Base-by-base conservation (phyloP, 306 rosid species). In the Arachis stenosperma region DNA sequence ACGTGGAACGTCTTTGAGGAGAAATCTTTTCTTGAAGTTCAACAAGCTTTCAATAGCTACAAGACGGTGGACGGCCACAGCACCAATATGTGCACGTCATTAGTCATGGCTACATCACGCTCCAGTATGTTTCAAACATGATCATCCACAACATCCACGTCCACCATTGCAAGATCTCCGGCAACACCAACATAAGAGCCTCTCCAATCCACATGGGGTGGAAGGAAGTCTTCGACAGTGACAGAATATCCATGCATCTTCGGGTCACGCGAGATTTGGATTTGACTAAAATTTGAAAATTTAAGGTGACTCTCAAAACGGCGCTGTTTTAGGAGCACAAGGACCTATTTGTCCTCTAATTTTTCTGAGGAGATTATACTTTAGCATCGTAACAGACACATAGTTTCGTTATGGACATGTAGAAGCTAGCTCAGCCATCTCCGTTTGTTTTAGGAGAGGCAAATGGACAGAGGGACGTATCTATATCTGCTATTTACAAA, bases 1-100 rank as follows among this genome's bases (percentile, higher is more conserved):
- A 17, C 22, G 22, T 17, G 22, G 22, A 17, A 17, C 22, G 22
- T 17, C 22, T 17, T 17, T 17, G 22, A 17, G 22, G 22, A 17
- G 22, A 17, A 17, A 17, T 17, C 22, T 1, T 17, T 17, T 17
- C 22, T 17, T 17, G 22, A 17, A 17, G 22, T 17, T 17, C 22
- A 17, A 17, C 97, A 91, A 2, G 88, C 91, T 60, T 76, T 95
- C 82, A 95, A 90, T 89, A 83, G 88, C 76, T 95, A 37, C 89
- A 95, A 94, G 33, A 94, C 97, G 65, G 81, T 94, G 4, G 97
- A 94, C 74, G 99, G 99, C 1, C 88, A 97, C 0, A 98, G 98
- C 22, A 75, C 82, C 6, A 82, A 76, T 13, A 88, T 95, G 8
- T 95, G 8, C 84, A 90, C 4, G 78, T 95, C 14, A 83, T 85